Base-by-base conservation (phyloP, 495 filamentous ascomycete genomes). In the Neurospora sp. region DNA sequence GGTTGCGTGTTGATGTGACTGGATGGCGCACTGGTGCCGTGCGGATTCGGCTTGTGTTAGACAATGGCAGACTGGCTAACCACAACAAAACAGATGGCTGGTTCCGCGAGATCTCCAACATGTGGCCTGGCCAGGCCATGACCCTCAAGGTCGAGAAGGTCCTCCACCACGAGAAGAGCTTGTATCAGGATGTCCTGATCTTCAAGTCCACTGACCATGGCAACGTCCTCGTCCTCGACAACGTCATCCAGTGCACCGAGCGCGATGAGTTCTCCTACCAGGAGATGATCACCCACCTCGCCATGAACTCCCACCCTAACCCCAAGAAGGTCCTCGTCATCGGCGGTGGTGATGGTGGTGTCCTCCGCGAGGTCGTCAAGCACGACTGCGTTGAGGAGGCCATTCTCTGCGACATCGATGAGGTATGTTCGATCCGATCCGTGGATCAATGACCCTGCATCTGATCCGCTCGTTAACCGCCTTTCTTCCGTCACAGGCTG, bases 81-180 rank as follows among this genome's bases (percentile, higher is more conserved):
- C 53, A 59, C 27, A 37, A 17, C 7, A 3, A 12, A 61, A 65
- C 71, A 97, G 95, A 98, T 96, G 96, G 95, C 84, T 99, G 96
- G 96, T 98, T 98, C 91, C 93, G 94, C 81, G 96, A 98, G 84
- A 90, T 97, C 83, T 96, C 93, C 73, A 85, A 92, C 78, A 97
- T 98, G 94, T 99, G 96, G 96, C 96, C 96, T 69, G 96, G 96
- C 78, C 96, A 98, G 84, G 96, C 96, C 79, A 98, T 98, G 95
- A 97, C 92, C 75, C 90, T 99, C 81, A 94, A 93, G 86, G 95
- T 99, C 81, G 93, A 99, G 83, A 92, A 97, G 85, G 90, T 98
- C 80, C 86, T 99, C 70, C 96, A 98, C 86, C 94, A 97, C 85
- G 96, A 99, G 87, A 97, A 97, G 88, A 96, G 93, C 87, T 86